A percentile compares a stretch with the other conserved stretches of the same genome.
Conservation (phyloP, 2,329 filamentous ascomycete species). For the Verticillium alfalfae region DNA sequence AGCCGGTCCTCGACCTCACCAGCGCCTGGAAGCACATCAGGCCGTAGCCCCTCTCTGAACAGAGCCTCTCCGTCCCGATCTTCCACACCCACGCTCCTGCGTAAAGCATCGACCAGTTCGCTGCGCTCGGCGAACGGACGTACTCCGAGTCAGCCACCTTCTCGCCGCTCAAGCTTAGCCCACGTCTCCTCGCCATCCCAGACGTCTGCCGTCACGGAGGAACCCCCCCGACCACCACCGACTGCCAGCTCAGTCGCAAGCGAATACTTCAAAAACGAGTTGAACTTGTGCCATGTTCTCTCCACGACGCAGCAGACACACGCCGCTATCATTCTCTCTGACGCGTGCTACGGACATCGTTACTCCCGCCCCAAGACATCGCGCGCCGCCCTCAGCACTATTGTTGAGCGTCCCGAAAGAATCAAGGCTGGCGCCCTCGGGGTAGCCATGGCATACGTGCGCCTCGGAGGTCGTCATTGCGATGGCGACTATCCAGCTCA, state of each 20-base stretch:
- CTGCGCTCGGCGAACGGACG: slow-evolving; percentile 41
- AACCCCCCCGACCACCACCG: slow-evolving; percentile 30
- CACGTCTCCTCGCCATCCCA: slow-evolving; percentile 37
- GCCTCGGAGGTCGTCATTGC: slow-evolving; percentile 75
- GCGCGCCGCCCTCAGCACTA: slow-evolving; percentile 65
- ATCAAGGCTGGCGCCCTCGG: slow-evolving; percentile 80
- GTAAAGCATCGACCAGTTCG: slow-evolving; percentile 54
- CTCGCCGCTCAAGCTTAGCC: slow-evolving; percentile 43
- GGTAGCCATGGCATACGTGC: slow-evolving; percentile 80
- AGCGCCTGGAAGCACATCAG: slow-evolving; percentile 26
- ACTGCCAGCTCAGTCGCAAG: slow-evolving; percentile 56
- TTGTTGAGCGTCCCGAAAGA: slow-evolving; percentile 90
- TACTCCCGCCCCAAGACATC: slow-evolving; percentile 79
- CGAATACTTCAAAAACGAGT: slow-evolving; percentile 64
- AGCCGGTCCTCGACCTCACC: slow-evolving; percentile 32
- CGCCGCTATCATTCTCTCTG: slow-evolving; percentile 81
- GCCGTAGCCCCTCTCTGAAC: slow-evolving; percentile 35
- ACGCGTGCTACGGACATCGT: slow-evolving; percentile 91
- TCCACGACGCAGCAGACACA: slow-evolving; percentile 40
- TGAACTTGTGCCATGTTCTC: slow-evolving; percentile 54
- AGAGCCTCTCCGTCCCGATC: slow-evolving; percentile 34
- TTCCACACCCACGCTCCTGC: slow-evolving; percentile 43
- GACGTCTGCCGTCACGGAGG: slow-evolving; percentile 24
- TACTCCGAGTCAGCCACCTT: slow-evolving; percentile 27
- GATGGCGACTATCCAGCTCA: slow-evolving; percentile 65